Base-by-base conservation (phyloP, 2,329 filamentous ascomycete genomes). In the Xylaria sp. region DNA sequence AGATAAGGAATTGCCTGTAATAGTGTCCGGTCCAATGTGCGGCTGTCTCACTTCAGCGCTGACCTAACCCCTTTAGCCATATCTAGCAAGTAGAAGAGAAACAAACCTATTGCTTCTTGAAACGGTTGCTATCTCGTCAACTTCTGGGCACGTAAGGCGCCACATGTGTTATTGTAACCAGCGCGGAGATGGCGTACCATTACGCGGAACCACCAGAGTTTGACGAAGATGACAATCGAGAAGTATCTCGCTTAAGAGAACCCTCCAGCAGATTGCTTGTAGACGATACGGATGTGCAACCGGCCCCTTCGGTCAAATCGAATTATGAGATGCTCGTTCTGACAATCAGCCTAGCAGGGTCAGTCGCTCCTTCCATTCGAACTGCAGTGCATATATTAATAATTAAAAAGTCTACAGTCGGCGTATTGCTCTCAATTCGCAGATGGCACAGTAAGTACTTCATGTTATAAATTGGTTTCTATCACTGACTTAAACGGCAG, bases 341-440 rank as follows among this genome's bases (percentile, higher is more conserved):
- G 33, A 57, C 54, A 57, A 39, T 57, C n/a, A 57, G 33, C 33
- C 54, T 57, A 7, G 54, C 54, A 39, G 54, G 54, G 54, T 56
- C 10, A 39, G 54, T 57, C 6, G 7, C 25, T 39, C n/a, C 12
- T 18, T 20, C 3, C 10, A 41, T 41, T 39, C 31, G 1, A 15
- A 5, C 6, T 41, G 20, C 7, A 7, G 12, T 36, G 31, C 9
- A 36, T 12, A 6, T 62, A 55, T 33, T 62, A 12, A 55, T 15
- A 9, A 46, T 18, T 46, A n/a, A n/a, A 25, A 55, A 62, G 36
- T 36, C 49, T 55, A 18, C 33, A 57, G 39, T 62, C 60, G 18
- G 60, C 51, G 20, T 62, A 55, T 46, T 55, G 60, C n/a, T 62
- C 60, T n/a, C 49, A 55, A 8, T 55, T 46, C 23, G 36, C 60